Evolutionary conservation across 2,329 filamentous ascomycete genomes (phyloP).

Genomic region (Nemania sp.): DNA sequence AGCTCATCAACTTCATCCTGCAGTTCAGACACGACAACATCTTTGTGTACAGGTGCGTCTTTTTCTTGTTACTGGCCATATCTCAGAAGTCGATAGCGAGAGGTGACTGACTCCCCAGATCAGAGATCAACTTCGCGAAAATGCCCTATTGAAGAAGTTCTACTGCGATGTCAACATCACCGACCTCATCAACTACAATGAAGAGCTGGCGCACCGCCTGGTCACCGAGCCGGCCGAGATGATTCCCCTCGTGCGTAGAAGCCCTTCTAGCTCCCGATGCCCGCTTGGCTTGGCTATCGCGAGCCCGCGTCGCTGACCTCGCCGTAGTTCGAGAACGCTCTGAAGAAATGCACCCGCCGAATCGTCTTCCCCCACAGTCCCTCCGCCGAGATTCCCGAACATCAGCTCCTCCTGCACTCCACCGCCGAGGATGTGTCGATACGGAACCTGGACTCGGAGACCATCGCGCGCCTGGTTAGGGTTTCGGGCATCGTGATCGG

Average conservation of each 20-base stretch:
- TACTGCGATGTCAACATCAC: constrained; percentile 96
- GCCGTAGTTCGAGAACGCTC: constrained; percentile 80
- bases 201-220: constrained; percentile 88
- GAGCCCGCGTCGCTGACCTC: constrained; percentile 13
- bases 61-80: not conserved
- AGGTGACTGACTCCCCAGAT: not conserved
- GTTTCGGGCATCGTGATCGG: constrained; percentile 98
- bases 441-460: constrained; percentile 88
- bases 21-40: constrained; percentile 92
- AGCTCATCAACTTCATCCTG: constrained; percentile 88
- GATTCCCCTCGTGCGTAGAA: constrained; percentile 76
- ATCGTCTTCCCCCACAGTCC: constrained; percentile 83
- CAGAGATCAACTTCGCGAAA: constrained; percentile 94
- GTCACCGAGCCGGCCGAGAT: constrained; percentile 90
- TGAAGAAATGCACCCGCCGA: constrained; percentile 88
- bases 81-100: not conserved
- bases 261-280: too few relatives aligned
- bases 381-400: constrained; percentile 75
- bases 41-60: constrained; percentile 83
- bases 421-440: constrained; percentile 90
- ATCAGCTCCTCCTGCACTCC: constrained; percentile 94
- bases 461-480: constrained; percentile 91
- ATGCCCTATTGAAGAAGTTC: constrained; percentile 91
- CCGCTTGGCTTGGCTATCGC: not conserved
- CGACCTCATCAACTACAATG: constrained; percentile 93